Evolutionary conservation across 2,329 filamentous ascomycete genomes (phyloP).

Genomic region (Colletotrichum karsti): DNA sequence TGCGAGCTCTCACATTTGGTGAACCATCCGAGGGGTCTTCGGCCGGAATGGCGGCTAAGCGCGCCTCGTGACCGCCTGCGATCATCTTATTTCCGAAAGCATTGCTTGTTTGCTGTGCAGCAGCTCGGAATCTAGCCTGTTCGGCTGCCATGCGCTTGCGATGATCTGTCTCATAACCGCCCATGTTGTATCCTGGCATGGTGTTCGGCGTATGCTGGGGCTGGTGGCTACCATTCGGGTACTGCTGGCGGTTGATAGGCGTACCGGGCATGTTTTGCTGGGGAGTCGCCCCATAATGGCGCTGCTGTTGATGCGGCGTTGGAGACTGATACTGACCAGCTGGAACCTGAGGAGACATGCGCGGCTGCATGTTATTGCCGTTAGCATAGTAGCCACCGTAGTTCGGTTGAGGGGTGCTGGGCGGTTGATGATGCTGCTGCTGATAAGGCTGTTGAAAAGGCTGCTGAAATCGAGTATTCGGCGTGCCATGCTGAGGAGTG

Average conservation of each 20-base stretch:
- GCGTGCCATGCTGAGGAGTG: constrained; percentile 49
- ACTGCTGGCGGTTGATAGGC: constrained; percentile 34
- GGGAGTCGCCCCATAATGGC: constrained; percentile 34
- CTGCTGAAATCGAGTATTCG: constrained; percentile 50
- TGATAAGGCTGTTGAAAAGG: constrained; percentile 46
- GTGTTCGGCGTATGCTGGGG: constrained; percentile 37
- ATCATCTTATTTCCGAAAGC: constrained; percentile 50
- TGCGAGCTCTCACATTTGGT: constrained; percentile 45
- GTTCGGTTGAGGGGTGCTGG: constrained; percentile 46
- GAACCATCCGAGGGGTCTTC: constrained; percentile 41
- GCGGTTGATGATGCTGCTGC: constrained; percentile 36
- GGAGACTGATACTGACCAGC: constrained; percentile 47
- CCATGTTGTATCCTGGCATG: constrained; percentile 20
- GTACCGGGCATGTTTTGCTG: constrained; percentile 36
- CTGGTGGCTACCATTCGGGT: constrained; percentile 42
- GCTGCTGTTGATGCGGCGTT: constrained; percentile 27
- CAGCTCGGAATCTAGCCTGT: constrained; percentile 57
- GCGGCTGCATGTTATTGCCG: constrained; percentile 48
- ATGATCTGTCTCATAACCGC: constrained; percentile 21
- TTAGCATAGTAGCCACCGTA: constrained; percentile 53
- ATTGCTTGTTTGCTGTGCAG: constrained; percentile 51
- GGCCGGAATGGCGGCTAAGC: constrained; percentile 47
- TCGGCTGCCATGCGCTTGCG: constrained; percentile 49
- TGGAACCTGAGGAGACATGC: constrained; percentile 55
- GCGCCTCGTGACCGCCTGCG: constrained; percentile 54